phyloP scores from a whole-genome alignment of 1,284 basidiomycete species.

The Gymnopus androsaceus region DNA sequence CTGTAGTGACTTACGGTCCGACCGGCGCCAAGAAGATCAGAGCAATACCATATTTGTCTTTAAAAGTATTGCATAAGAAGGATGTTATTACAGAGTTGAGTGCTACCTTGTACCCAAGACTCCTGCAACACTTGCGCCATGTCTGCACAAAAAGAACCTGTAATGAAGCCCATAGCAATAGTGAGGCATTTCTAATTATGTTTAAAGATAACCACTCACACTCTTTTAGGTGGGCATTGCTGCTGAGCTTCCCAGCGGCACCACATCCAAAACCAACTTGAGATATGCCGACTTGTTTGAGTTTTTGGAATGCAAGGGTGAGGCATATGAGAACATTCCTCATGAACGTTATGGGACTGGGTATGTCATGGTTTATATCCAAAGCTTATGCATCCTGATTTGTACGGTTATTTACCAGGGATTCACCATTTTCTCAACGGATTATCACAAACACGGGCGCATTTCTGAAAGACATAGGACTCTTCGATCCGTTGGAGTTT shows the following conservation, averaged over 20 bases:
- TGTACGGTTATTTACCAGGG: conserved; percentile 21
- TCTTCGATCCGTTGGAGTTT: conserved; percentile 43
- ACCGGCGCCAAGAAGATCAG: too few relatives aligned
- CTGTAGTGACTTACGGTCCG: too few relatives aligned
- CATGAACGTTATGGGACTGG: conserved; percentile 34
- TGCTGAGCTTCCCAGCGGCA: conserved; percentile 39
- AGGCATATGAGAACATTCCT: conserved; percentile 39
- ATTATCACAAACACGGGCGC: conserved; percentile 33
- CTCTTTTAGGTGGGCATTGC: conserved; percentile 37
- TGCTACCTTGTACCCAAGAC: too few relatives aligned
- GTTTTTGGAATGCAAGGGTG: conserved; percentile 35
- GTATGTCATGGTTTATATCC: conserved; percentile 25
- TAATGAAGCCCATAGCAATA: too few relatives aligned
- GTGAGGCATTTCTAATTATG: too few relatives aligned
- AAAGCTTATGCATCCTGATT: not conserved
- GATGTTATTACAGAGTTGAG: too few relatives aligned
- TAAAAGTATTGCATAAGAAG: too few relatives aligned
- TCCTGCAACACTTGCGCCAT: too few relatives aligned
- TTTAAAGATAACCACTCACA: too few relatives aligned
- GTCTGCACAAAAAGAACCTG: too few relatives aligned
- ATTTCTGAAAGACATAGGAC: conserved; percentile 39
- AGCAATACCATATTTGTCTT: too few relatives aligned
- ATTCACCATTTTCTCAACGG: conserved; percentile 26
- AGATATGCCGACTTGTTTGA: conserved; percentile 37
- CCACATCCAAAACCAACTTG: conserved; percentile 29